phyloP scores from a whole-genome alignment of 2,329 filamentous ascomycete species.

The Rutstroemia sp. region DNA sequence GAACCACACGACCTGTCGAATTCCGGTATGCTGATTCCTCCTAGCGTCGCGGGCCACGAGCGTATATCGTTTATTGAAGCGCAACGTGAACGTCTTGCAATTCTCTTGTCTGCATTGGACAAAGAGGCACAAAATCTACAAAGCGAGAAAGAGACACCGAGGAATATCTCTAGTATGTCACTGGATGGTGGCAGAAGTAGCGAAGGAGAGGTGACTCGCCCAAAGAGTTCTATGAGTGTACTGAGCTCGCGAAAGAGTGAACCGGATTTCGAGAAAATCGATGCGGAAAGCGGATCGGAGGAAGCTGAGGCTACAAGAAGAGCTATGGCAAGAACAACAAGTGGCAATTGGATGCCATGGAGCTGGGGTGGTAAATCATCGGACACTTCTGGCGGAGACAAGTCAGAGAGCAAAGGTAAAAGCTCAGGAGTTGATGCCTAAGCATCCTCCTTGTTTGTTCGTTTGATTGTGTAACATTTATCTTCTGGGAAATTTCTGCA shows the following conservation, averaged over 20 bases:
- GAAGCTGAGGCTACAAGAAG: conserved; percentile 34
- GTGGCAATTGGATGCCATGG: conserved; percentile 43
- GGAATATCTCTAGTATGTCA: conserved; percentile 19
- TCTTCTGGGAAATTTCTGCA: not conserved
- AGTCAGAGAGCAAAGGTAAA: conserved; percentile 11
- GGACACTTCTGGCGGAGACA: conserved; percentile 11
- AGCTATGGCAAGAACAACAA: conserved; percentile 28
- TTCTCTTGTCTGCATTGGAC: conserved; percentile 71
- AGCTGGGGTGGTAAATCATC: conserved; percentile 32
- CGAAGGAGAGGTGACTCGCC: conserved; percentile 24
- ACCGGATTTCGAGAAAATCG: conserved; percentile 82
- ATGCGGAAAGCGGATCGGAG: conserved; percentile 61
- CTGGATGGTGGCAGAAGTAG: conserved; percentile 26
- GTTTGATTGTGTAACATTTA: not conserved
- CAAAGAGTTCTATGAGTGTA: conserved; percentile 35
- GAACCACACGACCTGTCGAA: conserved; percentile 39
- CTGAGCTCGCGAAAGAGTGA: conserved; percentile 80
- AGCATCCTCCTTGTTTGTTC: not conserved
- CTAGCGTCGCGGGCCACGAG: conserved; percentile 59
- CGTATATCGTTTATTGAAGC: conserved; percentile 66
- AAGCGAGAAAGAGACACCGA: conserved; percentile 21
- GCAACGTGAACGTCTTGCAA: conserved; percentile 70
- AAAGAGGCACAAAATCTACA: conserved; percentile 63
- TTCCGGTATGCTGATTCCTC: conserved; percentile 62
- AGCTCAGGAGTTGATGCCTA: conserved; percentile 18